Evolutionary conservation across 2,329 filamentous ascomycete species (phyloP), one percentile per base, ranked within the genome.

Genomic region (Dothideomycetidae sp.): DNA sequence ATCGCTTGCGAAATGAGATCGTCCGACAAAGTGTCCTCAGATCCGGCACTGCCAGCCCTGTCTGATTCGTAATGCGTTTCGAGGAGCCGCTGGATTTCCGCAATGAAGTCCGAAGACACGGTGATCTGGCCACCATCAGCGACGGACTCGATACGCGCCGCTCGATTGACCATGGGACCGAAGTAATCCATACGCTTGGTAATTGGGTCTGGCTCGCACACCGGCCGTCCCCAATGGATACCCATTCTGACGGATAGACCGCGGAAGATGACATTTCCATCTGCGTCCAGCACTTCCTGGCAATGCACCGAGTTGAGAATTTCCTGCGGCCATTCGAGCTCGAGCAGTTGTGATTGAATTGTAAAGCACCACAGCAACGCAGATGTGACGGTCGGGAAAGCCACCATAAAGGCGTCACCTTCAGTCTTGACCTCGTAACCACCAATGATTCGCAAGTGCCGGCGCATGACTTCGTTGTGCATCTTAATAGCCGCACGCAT

Each of bases 151-250:
- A 98, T 93, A 62, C 90, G 81, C 11, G 90, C 81, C 1, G 90
- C 84, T 53, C 92, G 86, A 61, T 98, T 98, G 52, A 98, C 90
- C 85, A 98, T 98, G 10, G 90, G 90, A 0, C 90, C 90, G 55
- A 96, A 98, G 62, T 98, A 98, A 52, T 98, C 90, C 90, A 98
- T 98, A 45, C 90, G 84, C 41, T 86, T 80, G 1, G 90, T 98
- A 34, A 98, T 86, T 0, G 90, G 90, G 58, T 98, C 90, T 33
- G 80, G 81, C 58, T 98, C 90, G 54, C 85, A 93, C 50, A 98
- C 85, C 4, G 88, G 90, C 42, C 81, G 77, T 47, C 90, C 90
- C 73, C 81, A 98, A 57, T 98, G 90, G 43, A 93, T 84, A 50
- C 90, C 90, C 90, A 98, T 98, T 42, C 90, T 75, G 29, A 98